Evolutionary conservation across 1,284 basidiomycete genomes (phyloP), one percentile per base, ranked within the genome.

Genomic region (Microbotryum intermedium): DNA sequence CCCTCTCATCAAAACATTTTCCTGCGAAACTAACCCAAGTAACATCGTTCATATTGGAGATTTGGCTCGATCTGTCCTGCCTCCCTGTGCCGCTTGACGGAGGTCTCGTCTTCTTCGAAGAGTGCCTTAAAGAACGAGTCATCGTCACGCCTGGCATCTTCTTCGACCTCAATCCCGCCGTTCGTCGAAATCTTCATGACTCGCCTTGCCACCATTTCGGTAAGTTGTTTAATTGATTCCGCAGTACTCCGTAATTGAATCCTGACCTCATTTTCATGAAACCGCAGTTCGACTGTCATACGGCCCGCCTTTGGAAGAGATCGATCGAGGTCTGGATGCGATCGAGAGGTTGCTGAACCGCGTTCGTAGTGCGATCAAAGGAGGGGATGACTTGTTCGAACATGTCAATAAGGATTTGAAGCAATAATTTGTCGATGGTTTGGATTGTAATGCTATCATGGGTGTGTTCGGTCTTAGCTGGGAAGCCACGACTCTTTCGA

Each of bases 81-180:
- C 80, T 94, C 34, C 86, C 88, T 9, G 69, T 81, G 7, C 92
- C 90, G 7, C 75, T 95, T 48, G 90, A 91, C 77, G 89, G 88
- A 68, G 92, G 92, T 23, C 77, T 95, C 70, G 85, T 87, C 30
- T 94, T 97, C 82, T 95, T 95, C 72, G 92, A 97, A 72, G 92
- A 95, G 75, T 78, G 90, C 43, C 80, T 97, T 49, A 93, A 91
- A 74, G 88, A 92, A 4, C 7, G 34, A 4, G 28, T 49, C 3
- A 48, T 42, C 3, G 11, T 28, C 39, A 53, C 47, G 2, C 66
- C 63, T 3, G 65, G 56, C 5, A 47, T 52, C 9, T 61, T 55
- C 53, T 63, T 62, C 60, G 90, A 93, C 72, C 82, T 87, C 69
- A 85, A 92, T 75, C 89, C 90, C 20, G 71, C 87, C 9, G 45